Evolutionary conservation across 495 filamentous ascomycete species (phyloP).

Genomic region (Glarea lozoyensis): DNA sequence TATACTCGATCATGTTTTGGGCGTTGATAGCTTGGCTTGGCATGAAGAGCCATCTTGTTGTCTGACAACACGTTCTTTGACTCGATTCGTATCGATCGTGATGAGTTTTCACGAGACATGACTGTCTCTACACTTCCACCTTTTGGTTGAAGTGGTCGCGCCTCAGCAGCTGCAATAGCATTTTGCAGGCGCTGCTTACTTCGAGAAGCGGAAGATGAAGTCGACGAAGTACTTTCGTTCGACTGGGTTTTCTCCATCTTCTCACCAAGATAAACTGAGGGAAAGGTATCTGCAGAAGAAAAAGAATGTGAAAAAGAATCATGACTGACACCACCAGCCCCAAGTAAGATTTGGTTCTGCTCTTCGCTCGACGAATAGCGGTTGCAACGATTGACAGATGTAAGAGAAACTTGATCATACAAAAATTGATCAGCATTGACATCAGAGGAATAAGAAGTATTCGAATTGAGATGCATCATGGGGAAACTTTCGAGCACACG

Average conservation of each 20-base stretch:
- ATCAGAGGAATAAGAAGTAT: constrained; percentile 17
- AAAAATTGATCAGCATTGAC: constrained; percentile 15
- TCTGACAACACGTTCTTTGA: constrained; percentile 51
- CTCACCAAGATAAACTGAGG: constrained; percentile 18
- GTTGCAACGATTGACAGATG: constrained; percentile 13
- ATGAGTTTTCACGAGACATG: constrained; percentile 21
- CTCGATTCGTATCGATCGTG: constrained; percentile 45
- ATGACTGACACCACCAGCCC: constrained; percentile 28
- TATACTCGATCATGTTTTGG: constrained; percentile 68
- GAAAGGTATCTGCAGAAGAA: constrained; percentile 7
- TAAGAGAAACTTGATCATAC: constrained; percentile 19
- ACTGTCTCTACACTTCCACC: constrained; percentile 21
- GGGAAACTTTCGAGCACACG: constrained; percentile 16
- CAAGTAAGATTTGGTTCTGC: constrained; percentile 18
- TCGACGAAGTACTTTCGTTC: constrained; percentile 23
- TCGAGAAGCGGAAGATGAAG: constrained; percentile 21
- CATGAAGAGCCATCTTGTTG: constrained; percentile 52
- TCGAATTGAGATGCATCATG: constrained; percentile 23
- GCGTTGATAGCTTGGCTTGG: constrained; percentile 64
- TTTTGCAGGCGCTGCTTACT: constrained; percentile 18
- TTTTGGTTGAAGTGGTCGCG: constrained; percentile 20
- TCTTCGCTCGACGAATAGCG: constrained; percentile 19
- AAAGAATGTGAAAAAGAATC: constrained; percentile 25
- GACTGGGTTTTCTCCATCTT: constrained; percentile 30
- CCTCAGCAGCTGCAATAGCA: constrained; percentile 12